Percentiles rank a stretch among this genome's conserved stretches.
Conservation (phyloP, 2,329 filamentous ascomycete species). For the Chrysoporthe puriensis region DNA sequence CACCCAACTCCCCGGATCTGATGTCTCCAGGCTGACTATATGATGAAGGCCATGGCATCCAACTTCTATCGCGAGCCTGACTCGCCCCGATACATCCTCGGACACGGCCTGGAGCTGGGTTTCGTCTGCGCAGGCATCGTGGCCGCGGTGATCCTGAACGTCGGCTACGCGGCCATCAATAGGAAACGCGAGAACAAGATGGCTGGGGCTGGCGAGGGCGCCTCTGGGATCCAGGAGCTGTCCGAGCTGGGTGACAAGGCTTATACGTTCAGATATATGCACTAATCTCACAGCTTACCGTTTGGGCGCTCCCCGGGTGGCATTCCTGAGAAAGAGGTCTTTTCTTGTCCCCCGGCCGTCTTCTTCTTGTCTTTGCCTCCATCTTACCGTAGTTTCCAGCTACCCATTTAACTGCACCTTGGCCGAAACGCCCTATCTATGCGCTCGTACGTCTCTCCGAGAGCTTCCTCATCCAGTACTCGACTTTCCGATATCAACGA, state of each 20-base stretch:
- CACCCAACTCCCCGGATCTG: not conserved
- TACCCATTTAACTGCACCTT: too few relatives aligned
- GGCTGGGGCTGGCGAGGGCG: constrained; percentile 28
- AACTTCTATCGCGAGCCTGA: constrained; percentile 68
- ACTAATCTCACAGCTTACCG: not conserved
- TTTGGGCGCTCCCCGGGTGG: not conserved
- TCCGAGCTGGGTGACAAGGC: not conserved
- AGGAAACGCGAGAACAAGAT: not conserved
- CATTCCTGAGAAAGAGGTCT: not conserved
- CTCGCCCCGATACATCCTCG: constrained; percentile 52
- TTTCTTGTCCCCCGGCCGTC: not conserved
- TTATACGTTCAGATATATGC: not conserved
- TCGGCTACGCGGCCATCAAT: not conserved
- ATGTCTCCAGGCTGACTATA: constrained; percentile 38
- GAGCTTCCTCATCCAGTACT: not conserved
- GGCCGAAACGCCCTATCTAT: too few relatives aligned
- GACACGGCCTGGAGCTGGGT: constrained; percentile 30
- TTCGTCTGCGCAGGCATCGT: not conserved
- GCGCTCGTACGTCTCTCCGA: constrained; percentile 48
- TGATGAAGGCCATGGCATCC: constrained; percentile 66
- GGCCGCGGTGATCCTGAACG: not conserved
- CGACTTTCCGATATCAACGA: not conserved
- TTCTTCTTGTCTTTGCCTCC: not conserved
- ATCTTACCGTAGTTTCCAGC: too few relatives aligned
- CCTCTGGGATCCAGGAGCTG: not conserved